phyloP scores from a whole-genome alignment of 148 eudicot genomes.

The Silene uniflora region DNA sequence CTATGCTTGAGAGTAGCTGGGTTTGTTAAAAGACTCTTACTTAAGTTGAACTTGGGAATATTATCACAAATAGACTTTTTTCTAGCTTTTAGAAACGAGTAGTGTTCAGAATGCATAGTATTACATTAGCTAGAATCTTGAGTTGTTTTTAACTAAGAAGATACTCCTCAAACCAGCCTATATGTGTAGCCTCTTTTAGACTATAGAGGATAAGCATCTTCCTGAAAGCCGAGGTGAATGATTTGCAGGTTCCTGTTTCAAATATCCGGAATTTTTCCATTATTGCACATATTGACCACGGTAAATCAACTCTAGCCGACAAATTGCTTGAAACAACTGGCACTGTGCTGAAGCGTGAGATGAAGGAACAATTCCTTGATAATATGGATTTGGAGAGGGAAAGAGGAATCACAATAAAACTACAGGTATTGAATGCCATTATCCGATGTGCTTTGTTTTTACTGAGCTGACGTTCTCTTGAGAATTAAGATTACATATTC shows the following conservation, averaged over 20 bases:
- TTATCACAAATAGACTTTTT: too few species aligned
- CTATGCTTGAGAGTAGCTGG: too few species aligned
- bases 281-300: constrained; percentile 98
- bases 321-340: constrained; percentile 92
- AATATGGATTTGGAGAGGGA: constrained; percentile 99
- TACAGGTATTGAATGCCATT: constrained; percentile 53
- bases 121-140: too few species aligned
- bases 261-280: constrained; percentile 86
- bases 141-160: too few species aligned
- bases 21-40: too few species aligned
- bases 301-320: constrained; percentile 97
- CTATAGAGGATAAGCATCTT: constrained; percentile 1
- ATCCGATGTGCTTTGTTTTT: neutral
- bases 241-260: constrained; percentile 75
- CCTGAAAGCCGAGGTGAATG: constrained; percentile 1
- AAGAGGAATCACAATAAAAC: constrained; percentile 93
- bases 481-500: neutral
- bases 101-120: too few species aligned
- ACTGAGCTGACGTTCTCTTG: neutral
- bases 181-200: too few species aligned
- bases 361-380: constrained; percentile 98
- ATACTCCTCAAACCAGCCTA: too few species aligned
- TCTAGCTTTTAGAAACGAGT: too few species aligned
- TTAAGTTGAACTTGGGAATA: too few species aligned
- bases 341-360: constrained; percentile 87